Base-by-base conservation (phyloP, 1,284 basidiomycete species). In the Golubevia sp. region DNA sequence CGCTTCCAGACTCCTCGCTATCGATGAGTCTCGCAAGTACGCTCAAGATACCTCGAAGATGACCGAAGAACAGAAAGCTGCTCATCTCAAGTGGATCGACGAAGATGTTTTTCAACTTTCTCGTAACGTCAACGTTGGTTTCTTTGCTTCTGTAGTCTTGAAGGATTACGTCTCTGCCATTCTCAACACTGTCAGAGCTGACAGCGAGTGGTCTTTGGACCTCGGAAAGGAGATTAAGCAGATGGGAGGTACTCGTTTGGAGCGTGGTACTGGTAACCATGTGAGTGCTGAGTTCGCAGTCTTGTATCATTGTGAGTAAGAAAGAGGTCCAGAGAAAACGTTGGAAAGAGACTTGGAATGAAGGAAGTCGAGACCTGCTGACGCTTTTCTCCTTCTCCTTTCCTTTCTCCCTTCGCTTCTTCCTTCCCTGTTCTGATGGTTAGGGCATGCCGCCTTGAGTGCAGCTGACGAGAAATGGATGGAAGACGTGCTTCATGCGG, bases 1-100 rank as follows among this genome's bases (percentile, higher is more conserved):
- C 64, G 91, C 90, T 0, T 86, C 90, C 63, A 89, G 88, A 71
- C 86, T 94, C 44, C 76, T 90, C 24, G 85, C 87, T 58, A 88
- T 92, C 77, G 91, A 93, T 76, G 91, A 92, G 77, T 77, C 84
- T 20, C 85, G 86, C 27, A 58, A 44, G 25, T 84, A 61, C 65
- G 59, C 73, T 53, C 71, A 66, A 34, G 30, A 89, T 86, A 26
- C 86, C 86, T 34, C 66, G 1, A 73, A 79, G 62, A 15, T 49
- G 48, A 21, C 49, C 24, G 13, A 18, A 34, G 3, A 66, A 21
- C 53, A 26, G 5, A 38, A n/a, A 15, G 64, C 61, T 15, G 62
- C 50, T 15, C 56, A 64, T 27, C 64, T 60, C 13, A 64, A 72
- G 49, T 51, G 61, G n/a, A 63, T 73, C 5, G 76, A 77, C 50